Evolutionary conservation across 2,329 filamentous ascomycete genomes (phyloP), one percentile per base, ranked within the genome.

Genomic region (Tothia fuscella): DNA sequence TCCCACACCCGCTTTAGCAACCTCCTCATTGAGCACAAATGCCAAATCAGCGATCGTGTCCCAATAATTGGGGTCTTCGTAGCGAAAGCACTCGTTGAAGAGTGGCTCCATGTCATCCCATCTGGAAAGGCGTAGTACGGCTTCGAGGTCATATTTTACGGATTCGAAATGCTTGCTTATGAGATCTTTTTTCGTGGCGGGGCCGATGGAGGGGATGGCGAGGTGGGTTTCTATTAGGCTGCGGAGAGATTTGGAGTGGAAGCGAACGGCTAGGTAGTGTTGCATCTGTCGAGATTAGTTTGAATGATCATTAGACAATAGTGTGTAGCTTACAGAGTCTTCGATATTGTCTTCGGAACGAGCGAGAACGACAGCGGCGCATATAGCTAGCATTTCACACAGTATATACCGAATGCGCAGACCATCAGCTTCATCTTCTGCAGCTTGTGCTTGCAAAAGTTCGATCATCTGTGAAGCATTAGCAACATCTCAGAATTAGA

Each of bases 111-210:
- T 62, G 28, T 74, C 68, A 32, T 82, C 72, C 80, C 80, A 91
- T 16, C 71, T 67, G 45, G 76, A 72, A 4, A 91, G 64, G 24
- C 67, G 68, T 29, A 82, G 62, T 0, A 80, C 76, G 2, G 77
- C 80, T 62, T 94, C 87, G 46, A 93, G 82, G 49, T 91, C 82
- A 48, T 88, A 83, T 1, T 81, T 75, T 6, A 85, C 64, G 14
- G 93, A 60, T 2, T 76, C 72, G 5, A 78, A 69, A 26, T 82
- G 63, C 52, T 86, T 88, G 2, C 62, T 58, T 5, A 65, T 51
- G 13, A 85, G 62, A 51, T 83, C 78, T 2, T 61, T 48, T 13
- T 62, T 59, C 1, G 65, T 59, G 1, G 61, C 58, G 10, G 66
- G 62, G 16, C 70, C 63, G 0, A 72, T 52, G 3, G 54, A 56